Conservation (phyloP, 2,329 filamentous ascomycete genomes). For the Chaetomiaceae sp. region DNA sequence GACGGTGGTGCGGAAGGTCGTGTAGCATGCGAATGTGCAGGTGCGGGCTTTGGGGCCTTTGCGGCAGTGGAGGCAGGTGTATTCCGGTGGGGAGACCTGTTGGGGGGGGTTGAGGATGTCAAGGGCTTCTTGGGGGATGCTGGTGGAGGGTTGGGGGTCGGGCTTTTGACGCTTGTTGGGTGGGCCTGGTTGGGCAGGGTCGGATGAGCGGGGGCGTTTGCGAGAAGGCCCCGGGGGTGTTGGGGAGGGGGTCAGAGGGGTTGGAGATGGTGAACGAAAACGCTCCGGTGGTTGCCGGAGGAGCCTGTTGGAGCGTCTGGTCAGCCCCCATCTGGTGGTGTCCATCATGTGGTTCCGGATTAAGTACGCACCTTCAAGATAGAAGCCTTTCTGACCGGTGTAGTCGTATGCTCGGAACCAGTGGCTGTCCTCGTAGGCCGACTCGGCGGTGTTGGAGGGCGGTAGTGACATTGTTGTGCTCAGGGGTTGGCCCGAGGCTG, state of each 20-base stretch:
- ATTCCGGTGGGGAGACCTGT: neutral
- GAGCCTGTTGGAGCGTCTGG: neutral
- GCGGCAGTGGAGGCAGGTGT: neutral
- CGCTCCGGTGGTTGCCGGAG: neutral
- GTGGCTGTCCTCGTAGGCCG: neutral
- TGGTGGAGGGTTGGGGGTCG: neutral
- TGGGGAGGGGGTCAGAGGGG: neutral
- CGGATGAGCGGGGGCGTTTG: neutral
- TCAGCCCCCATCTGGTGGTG: neutral
- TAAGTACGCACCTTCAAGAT: neutral
- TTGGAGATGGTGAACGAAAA: no score
- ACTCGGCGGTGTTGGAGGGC: neutral
- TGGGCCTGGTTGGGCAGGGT: neutral
- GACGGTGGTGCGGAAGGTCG: neutral
- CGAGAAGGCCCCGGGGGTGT: neutral
- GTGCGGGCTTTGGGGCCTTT: neutral
- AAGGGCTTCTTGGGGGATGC: neutral
- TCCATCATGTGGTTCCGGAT: neutral
- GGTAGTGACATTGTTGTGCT: no score
- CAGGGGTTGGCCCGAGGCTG: no score
- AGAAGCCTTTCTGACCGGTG: neutral
- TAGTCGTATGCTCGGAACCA: neutral
- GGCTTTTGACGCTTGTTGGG: neutral
- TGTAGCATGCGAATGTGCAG: conserved; percentile 5
- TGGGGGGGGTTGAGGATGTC: neutral